These are phyloP conservation scores for Flagelloscypha sp. DNA, from an alignment of 768 basidiomycete genomes.

Conservation along the genomic window DNA sequence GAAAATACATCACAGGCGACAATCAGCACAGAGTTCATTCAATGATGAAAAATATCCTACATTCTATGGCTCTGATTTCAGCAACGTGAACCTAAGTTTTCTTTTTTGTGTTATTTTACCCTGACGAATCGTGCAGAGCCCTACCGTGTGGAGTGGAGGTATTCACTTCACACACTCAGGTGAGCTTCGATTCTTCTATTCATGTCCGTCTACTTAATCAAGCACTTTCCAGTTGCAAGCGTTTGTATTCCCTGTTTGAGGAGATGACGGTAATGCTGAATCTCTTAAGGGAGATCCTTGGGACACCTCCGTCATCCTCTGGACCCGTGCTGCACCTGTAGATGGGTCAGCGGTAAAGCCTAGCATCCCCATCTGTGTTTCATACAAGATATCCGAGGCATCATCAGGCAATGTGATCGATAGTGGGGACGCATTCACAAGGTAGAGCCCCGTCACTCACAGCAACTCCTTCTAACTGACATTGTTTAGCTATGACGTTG, in stretches of 20 bases:
- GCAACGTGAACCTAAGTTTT: slow-evolving; percentile 28
- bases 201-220: neutral
- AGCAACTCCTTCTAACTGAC: neutral
- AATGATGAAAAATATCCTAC: slow-evolving; percentile 42
- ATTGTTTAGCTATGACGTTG: slow-evolving; percentile 37
- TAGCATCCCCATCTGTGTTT: slow-evolving; percentile 42
- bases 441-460: neutral
- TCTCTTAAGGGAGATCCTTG: slow-evolving; percentile 43
- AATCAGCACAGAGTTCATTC: slow-evolving; percentile 30
- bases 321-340: slow-evolving; percentile 45
- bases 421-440: slow-evolving; percentile 44
- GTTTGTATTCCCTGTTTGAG: slow-evolving; percentile 20
- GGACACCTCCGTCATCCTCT: slow-evolving; percentile 44
- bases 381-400: slow-evolving; percentile 35
- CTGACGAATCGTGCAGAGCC: slow-evolving; percentile 21
- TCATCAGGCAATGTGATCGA: slow-evolving; percentile 26
- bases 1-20: slow-evolving; percentile 26
- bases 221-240: slow-evolving; percentile 35
- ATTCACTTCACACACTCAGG: slow-evolving; percentile 42
- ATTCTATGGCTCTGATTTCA: slow-evolving; percentile 41
- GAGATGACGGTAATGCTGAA: neutral
- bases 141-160: slow-evolving; percentile 41
- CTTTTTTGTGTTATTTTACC: neutral
- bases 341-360: slow-evolving; percentile 22
- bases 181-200: slow-evolving; percentile 10